These are phyloP conservation scores for Rhodotorula kratochvilovae DNA, from an alignment of 768 basidiomycete species.

Conservation along the genomic window DNA sequence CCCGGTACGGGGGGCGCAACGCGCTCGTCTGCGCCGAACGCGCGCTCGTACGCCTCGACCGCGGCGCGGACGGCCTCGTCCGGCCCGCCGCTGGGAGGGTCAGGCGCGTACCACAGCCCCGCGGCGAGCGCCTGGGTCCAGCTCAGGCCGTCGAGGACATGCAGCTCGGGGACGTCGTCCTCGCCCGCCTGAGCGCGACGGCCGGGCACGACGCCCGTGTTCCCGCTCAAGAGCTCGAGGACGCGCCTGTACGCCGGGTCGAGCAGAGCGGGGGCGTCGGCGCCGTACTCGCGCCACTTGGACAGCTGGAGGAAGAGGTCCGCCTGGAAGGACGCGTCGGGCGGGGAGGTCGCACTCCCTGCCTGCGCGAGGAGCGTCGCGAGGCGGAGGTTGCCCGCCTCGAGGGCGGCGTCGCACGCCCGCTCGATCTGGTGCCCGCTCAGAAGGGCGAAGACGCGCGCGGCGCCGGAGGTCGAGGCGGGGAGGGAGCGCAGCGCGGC, in stretches of 20 bases:
- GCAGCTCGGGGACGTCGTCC: constrained; percentile 53
- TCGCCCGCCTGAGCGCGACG: constrained; percentile 52
- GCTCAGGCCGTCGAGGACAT: constrained; percentile 69
- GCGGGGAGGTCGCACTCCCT: constrained; percentile 45
- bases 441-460: constrained; percentile 65
- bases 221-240: constrained; percentile 78
- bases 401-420: constrained; percentile 69
- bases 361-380: constrained; percentile 79
- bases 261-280: constrained; percentile 59
- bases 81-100: not conserved
- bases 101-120: constrained; percentile 77
- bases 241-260: constrained; percentile 66
- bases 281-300: constrained; percentile 74
- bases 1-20: constrained; percentile 28
- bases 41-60: constrained; percentile 34
- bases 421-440: constrained; percentile 83
- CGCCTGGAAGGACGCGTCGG: constrained; percentile 68
- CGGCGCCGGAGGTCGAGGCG: constrained; percentile 17
- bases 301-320: constrained; percentile 71
- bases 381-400: constrained; percentile 72
- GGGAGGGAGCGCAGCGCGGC: constrained; percentile 54
- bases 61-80: constrained; percentile 19
- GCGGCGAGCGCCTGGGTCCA: constrained; percentile 93
- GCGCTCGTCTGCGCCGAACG: not conserved
- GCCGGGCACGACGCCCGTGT: constrained; percentile 59